phyloP scores from a whole-genome alignment of 2,329 filamentous ascomycete species.

The Dothistroma pini region DNA sequence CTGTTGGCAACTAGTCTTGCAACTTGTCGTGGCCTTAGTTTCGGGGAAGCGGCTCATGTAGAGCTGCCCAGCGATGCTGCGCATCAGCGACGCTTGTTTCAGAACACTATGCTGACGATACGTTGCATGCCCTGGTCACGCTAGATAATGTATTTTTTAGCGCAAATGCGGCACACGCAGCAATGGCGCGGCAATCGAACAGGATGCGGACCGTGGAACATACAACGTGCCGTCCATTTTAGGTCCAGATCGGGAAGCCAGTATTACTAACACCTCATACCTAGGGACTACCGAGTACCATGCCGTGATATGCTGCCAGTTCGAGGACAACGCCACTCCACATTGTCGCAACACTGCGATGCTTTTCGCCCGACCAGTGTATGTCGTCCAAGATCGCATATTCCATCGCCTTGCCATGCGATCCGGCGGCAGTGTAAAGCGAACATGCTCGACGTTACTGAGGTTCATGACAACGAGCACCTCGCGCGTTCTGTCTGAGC shows the following conservation, averaged over 20 bases:
- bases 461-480: slow-evolving; percentile 23
- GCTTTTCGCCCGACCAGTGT: not conserved
- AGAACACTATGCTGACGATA: not conserved
- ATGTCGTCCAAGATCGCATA: slow-evolving; percentile 4
- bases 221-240: not conserved
- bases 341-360: not conserved
- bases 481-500: not conserved
- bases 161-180: slow-evolving; percentile 1
- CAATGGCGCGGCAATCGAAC: not conserved
- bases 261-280: not conserved
- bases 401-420: not conserved
- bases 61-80: not conserved
- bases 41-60: not conserved
- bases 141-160: slow-evolving; percentile 3
- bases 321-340: not conserved
- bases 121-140: not conserved
- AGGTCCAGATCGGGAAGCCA: not conserved
- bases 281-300: slow-evolving; percentile 1
- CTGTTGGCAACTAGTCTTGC: not conserved
- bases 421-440: slow-evolving; percentile 12
- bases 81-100: not conserved
- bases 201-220: not conserved
- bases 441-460: slow-evolving; percentile 11
- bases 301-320: slow-evolving; percentile 1
- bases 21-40: not conserved